Evolutionary conservation across 495 filamentous ascomycete species (phyloP), one percentile per base, ranked within the genome.

Genomic region (Penicillium pulvis): DNA sequence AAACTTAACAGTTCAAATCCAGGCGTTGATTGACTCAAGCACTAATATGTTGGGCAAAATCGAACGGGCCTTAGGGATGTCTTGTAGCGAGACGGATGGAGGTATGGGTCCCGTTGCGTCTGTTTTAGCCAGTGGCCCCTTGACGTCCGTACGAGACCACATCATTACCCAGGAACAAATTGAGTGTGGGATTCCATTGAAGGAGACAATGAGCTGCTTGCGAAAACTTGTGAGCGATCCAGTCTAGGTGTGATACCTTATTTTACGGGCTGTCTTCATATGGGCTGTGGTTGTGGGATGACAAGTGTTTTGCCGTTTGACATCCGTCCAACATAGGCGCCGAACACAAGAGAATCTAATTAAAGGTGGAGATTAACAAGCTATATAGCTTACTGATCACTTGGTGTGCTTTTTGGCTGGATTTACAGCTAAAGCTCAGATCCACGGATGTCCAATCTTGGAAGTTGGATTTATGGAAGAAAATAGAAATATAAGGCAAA

Each of bases 201-300:
- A 55, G 35, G 59, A 70, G n/a, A 49, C 58, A 8, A 65, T 70
- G 57, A 50, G 35, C 1, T 59, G 57, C 17, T 47, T 69, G 23
- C 16, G 57, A 7, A 57, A 60, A 8, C 57, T 69, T 28, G 44
- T 63, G 7, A 55, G 57, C 31, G 61, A 60, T 1, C 26, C 48
- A n/a, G 33, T 23, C 11, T 11, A 12, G 26, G 7, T 31, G 24
- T 69, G 36, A 66, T 46, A 35, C 2, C 51, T 12, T 14, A 26
- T 10, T 6, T 2, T n/a, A 1, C 12, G 33, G 33, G 28, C 28
- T 36, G 9, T 36, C 12, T 35, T 36, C 12, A 14, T 12, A 12
- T 1, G 33, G 10, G 9, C 14, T 36, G 33, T 36, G 33, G 33
- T 28, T 4, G 28, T 28, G 28, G 2, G 28, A 28, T 0, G 0